Conservation (phyloP, 2,329 filamentous ascomycete genomes). For the Trichoderma guizhouense region DNA sequence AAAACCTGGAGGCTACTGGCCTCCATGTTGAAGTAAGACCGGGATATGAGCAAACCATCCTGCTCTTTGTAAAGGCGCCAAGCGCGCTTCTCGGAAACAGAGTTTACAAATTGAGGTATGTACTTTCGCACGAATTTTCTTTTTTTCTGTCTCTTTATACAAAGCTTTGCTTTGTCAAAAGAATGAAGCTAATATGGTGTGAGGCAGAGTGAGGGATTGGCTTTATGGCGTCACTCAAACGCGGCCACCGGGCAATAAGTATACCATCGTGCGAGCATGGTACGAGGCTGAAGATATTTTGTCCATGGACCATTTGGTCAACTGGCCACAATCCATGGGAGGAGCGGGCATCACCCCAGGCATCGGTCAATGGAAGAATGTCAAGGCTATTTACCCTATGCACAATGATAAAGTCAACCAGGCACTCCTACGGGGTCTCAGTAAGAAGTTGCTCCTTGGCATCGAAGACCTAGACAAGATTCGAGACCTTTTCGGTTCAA, state of each 20-base stretch:
- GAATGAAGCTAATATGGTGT: background rate
- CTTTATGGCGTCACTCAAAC: slow-evolving; percentile 64
- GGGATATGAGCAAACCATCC: slow-evolving; percentile 62
- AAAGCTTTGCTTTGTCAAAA: background rate
- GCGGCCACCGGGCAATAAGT: slow-evolving; percentile 54
- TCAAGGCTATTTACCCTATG: slow-evolving; percentile 60
- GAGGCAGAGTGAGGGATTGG: slow-evolving; percentile 67
- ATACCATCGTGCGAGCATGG: slow-evolving; percentile 49
- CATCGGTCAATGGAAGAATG: slow-evolving; percentile 56
- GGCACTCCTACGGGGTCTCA: slow-evolving; percentile 54
- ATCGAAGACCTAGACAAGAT: slow-evolving; percentile 55
- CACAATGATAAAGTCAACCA: slow-evolving; percentile 58
- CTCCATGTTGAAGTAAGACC: slow-evolving; percentile 69
- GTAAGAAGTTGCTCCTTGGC: slow-evolving; percentile 49
- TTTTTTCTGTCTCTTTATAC: background rate
- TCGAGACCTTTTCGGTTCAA: slow-evolving; percentile 60
- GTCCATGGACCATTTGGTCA: slow-evolving; percentile 66
- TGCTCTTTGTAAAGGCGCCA: slow-evolving; percentile 65
- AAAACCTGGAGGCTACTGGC: slow-evolving; percentile 59
- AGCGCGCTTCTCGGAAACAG: slow-evolving; percentile 60
- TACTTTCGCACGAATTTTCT: background rate
- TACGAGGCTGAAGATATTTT: slow-evolving; percentile 66
- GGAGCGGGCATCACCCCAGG: slow-evolving; percentile 61
- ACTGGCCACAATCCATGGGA: slow-evolving; percentile 54
- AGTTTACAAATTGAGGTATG: slow-evolving; percentile 64